Evolutionary conservation across 1,284 basidiomycete species (phyloP), one percentile per base, ranked within the genome.

Genomic region (Tilletia horrida): DNA sequence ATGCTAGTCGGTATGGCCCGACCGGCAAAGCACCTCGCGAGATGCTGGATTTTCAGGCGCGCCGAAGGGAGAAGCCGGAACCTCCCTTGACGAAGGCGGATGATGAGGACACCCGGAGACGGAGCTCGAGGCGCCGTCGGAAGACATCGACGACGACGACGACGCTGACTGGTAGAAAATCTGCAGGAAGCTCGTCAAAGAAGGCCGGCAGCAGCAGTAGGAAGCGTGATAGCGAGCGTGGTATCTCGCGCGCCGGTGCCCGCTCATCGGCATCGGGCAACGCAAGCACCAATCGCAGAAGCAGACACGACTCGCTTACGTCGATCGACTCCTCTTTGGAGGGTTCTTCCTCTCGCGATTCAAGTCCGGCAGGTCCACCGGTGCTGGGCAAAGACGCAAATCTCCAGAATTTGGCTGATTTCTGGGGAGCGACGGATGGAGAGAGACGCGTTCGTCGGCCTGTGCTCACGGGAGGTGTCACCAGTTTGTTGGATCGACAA

Each of bases 331-430:
- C 45, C 45, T 48, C 45, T n/a, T n/a, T n/a, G 18, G 6, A 11
- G 11, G 35, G 35, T 40, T 59, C 55, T 18, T 59, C 55, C 16
- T 59, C 55, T 25, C 55, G 55, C 27, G 27, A 31, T 9, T 59
- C 55, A n/a, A 59, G 71, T 44, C 75, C 73, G 11, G 64, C 69
- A 16, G 79, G 76, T 6, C 80, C 80, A 16, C 76, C 77, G 69
- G 81, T 81, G 72, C 71, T 81, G 1, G 80, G 80, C 35, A 79
- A 79, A 59, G 71, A 76, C 16, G 80, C 80, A 29, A 76, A 75
- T 66, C 78, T 78, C 4, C 79, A 81, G 45, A 74, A 77, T 11
- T 57, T 81, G 40, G 80, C 80, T 1, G 68, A 74, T 25, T 80
- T 76, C 61, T 81, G 80, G 80, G 80, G 80, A 31, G 79, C 79